Conservation (phyloP, 345 rosid species). For the Gossypium longicalyx region DNA sequence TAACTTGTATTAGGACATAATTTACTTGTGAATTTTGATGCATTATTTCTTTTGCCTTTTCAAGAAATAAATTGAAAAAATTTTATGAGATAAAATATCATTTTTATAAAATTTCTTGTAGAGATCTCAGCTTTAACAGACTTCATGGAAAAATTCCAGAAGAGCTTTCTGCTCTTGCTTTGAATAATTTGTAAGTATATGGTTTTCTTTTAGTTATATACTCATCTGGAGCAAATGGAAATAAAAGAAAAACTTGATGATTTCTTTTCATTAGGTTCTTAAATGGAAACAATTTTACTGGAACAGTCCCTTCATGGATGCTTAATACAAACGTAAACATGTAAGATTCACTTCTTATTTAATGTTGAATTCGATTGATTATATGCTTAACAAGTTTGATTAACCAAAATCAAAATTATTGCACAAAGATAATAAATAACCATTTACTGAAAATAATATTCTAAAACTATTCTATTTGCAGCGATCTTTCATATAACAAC, state of each 20-base stretch:
- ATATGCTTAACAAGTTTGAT: too few species aligned
- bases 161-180: neutral
- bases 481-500: too few species aligned
- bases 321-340: neutral
- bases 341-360: conserved; percentile 3
- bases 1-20: too few species aligned
- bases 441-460: too few species aligned
- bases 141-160: conserved; percentile 31
- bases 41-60: neutral
- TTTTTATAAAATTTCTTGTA: conserved; percentile 12
- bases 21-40: too few species aligned
- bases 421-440: too few species aligned
- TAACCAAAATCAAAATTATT: too few species aligned
- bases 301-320: conserved; percentile 28
- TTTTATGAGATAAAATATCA: neutral
- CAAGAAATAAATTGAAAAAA: neutral
- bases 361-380: neutral
- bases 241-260: too few species aligned
- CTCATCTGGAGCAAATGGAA: too few species aligned
- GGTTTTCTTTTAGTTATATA: neutral
- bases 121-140: conserved; percentile 49
- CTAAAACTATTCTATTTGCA: too few species aligned
- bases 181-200: conserved; percentile 13
- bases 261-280: conserved; percentile 21
- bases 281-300: conserved; percentile 31